Percentiles rank a stretch among this genome's conserved stretches.
phyloP scores from a whole-genome alignment of 2,329 filamentous ascomycete genomes.

The Ophioceras dolichostomum region DNA sequence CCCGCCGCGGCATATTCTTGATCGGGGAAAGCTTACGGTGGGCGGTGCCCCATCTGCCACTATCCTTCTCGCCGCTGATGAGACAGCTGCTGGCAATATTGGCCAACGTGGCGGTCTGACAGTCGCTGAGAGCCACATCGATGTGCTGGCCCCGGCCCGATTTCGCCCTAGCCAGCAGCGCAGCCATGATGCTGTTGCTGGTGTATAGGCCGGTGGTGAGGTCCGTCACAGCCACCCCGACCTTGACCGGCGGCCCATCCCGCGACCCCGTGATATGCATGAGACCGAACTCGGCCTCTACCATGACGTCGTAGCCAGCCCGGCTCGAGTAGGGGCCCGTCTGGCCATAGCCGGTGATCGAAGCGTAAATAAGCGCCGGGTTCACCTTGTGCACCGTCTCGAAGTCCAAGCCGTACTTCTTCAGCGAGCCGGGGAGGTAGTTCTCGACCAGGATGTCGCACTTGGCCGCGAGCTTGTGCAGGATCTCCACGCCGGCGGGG shows the following conservation, averaged over 20 bases:
- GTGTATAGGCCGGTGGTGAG: slow-evolving; percentile 92
- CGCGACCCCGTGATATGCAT: slow-evolving; percentile 96
- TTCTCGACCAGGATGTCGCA: slow-evolving; percentile 95
- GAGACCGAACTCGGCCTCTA: slow-evolving; percentile 92
- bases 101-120: slow-evolving; percentile 85
- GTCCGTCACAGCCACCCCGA: slow-evolving; percentile 94
- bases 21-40: slow-evolving; percentile 65
- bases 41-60: slow-evolving; percentile 88
- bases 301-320: slow-evolving; percentile 98
- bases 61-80: slow-evolving; percentile 77
- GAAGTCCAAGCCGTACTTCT: slow-evolving; percentile 88
- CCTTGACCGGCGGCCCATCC: slow-evolving; percentile 87
- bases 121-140: slow-evolving; percentile 83
- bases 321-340: slow-evolving; percentile 79
- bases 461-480: slow-evolving; percentile 72
- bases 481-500: slow-evolving; percentile 67
- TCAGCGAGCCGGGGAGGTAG: slow-evolving; percentile 79
- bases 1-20: no score
- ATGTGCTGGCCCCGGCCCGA: slow-evolving; percentile 83
- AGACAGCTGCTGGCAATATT: slow-evolving; percentile 91
- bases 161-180: slow-evolving; percentile 61
- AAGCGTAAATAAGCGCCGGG: slow-evolving; percentile 80
- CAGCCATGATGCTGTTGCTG: slow-evolving; percentile 90
- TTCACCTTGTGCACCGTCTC: slow-evolving; percentile 70
- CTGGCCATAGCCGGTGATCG: slow-evolving; percentile 94